Conservation (phyloP, 2,329 filamentous ascomycete genomes). For the Botrytis byssoidea region DNA sequence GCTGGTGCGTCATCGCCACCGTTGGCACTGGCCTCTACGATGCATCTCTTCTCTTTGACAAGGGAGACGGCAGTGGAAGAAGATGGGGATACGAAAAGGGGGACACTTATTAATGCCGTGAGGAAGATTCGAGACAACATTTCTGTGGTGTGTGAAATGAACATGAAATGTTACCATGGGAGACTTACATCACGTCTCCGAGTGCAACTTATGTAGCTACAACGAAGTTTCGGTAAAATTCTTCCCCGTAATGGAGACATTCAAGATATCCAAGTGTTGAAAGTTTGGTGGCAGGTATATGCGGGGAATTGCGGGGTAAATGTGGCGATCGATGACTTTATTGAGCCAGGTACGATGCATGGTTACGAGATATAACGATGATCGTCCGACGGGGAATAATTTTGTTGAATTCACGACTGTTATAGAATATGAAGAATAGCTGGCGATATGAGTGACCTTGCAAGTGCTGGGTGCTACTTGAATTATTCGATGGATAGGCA, state of each 20-base stretch:
- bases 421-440: background rate
- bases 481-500: background rate
- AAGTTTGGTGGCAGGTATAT: background rate
- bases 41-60: constrained; percentile 20
- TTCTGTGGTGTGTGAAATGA: background rate
- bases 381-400: background rate
- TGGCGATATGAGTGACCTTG: background rate
- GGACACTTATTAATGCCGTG: background rate
- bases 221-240: background rate
- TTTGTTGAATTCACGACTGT: background rate
- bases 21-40: constrained; percentile 34
- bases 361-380: background rate
- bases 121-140: constrained; percentile 14
- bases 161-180: background rate
- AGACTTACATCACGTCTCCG: background rate
- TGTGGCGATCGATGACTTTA: background rate
- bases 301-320: constrained; percentile 13
- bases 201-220: background rate
- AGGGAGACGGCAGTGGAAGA: background rate
- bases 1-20: constrained; percentile 37
- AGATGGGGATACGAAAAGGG: background rate
- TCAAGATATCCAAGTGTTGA: background rate
- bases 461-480: background rate
- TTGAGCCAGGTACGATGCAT: background rate
- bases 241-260: background rate